These are phyloP conservation scores for Cyclotella cryptica DNA, from an alignment of 108 stramenopile species.

Conservation along the genomic window DNA sequence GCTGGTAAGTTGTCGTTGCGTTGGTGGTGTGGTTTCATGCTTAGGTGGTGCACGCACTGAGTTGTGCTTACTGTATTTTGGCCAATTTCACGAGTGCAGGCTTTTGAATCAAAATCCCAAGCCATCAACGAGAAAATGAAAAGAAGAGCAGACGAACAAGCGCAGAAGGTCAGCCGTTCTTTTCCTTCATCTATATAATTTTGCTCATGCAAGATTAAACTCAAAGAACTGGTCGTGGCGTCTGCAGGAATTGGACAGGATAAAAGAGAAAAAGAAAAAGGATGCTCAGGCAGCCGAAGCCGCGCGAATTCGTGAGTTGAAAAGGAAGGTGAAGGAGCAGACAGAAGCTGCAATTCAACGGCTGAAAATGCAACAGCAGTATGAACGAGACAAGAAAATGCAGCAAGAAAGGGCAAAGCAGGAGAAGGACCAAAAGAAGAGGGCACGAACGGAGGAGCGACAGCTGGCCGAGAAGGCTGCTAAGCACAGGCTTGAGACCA, in stretches of 20 bases:
- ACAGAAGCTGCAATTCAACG: constrained; percentile 15
- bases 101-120: constrained; percentile 33
- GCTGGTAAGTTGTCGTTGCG: no score
- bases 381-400: constrained; percentile 31
- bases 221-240: not conserved
- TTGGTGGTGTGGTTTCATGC: no score
- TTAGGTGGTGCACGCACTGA: no score
- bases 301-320: constrained; percentile 34
- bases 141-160: constrained; percentile 24
- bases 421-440: constrained; percentile 27
- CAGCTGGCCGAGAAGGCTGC: constrained; percentile 24
- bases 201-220: not conserved
- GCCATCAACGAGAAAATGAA: constrained; percentile 36
- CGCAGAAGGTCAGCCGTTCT: not conserved
- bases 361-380: constrained; percentile 18
- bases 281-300: constrained; percentile 34
- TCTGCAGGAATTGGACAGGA: constrained; percentile 14
- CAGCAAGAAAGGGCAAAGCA: constrained; percentile 4
- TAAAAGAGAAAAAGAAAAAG: constrained; percentile 30
- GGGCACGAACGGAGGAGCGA: constrained; percentile 19
- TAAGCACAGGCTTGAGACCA: constrained; percentile 1
- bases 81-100: not conserved
- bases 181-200: not conserved
- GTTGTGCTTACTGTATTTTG: not conserved
- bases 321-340: constrained; percentile 24